phyloP scores from a whole-genome alignment of 805 yeast species.

The Teunomyces funiuensis region DNA sequence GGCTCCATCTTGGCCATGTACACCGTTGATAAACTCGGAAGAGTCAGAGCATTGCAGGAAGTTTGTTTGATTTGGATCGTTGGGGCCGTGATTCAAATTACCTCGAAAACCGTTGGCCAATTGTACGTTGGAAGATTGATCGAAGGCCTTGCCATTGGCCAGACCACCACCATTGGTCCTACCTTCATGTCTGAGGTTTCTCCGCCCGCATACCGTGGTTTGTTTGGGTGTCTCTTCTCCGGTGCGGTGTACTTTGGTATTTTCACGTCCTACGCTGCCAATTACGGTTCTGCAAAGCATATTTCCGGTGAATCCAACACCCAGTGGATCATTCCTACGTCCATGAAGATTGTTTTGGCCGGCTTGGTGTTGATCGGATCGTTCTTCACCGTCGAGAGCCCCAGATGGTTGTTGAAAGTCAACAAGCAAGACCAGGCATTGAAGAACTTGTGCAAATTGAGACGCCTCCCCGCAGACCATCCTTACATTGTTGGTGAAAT shows the following conservation, averaged over 20 bases:
- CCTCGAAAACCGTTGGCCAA: slow-evolving; percentile 47
- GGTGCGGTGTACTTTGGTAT: slow-evolving; percentile 60
- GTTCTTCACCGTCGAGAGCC: slow-evolving; percentile 47
- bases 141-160: slow-evolving; percentile 59
- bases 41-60: slow-evolving; percentile 47
- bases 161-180: slow-evolving; percentile 57
- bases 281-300: slow-evolving; percentile 53
- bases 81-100: slow-evolving; percentile 49
- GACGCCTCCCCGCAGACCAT: slow-evolving; percentile 47
- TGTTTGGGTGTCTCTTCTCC: slow-evolving; percentile 52
- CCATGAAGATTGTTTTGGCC: slow-evolving; percentile 47
- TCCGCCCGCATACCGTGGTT: slow-evolving; percentile 52
- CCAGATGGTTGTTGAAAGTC: slow-evolving; percentile 51
- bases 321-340: slow-evolving; percentile 57
- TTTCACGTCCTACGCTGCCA: slow-evolving; percentile 47
- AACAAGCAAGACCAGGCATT: slow-evolving; percentile 42
- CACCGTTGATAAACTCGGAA: slow-evolving; percentile 51
- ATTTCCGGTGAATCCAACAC: slow-evolving; percentile 30
- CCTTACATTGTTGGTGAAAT: slow-evolving; percentile 52
- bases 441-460: slow-evolving; percentile 38
- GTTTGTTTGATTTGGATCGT: slow-evolving; percentile 37
- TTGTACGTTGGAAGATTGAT: slow-evolving; percentile 55
- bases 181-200: slow-evolving; percentile 54
- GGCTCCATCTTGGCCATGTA: slow-evolving; percentile 52
- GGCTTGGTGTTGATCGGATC: slow-evolving; percentile 46